A percentile compares a stretch with the other conserved stretches of the same genome.
Conservation (phyloP, 306 rosid species). For the Cucurbita ficifolia region DNA sequence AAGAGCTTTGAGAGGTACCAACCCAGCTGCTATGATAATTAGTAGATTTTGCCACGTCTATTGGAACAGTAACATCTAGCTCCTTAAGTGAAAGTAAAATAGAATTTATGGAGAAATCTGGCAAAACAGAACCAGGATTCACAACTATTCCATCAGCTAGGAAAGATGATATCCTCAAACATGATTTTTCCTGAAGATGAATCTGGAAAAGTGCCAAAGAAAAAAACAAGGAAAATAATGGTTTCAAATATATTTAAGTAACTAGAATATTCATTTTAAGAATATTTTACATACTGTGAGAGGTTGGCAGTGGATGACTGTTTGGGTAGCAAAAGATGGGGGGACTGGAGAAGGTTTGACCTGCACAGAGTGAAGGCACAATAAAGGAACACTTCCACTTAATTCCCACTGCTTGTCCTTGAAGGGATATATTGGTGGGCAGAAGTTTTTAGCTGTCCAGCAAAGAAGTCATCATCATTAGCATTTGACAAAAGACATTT, state of each 20-base stretch:
- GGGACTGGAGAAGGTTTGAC: constrained; percentile 79
- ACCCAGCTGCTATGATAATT: constrained; percentile 26
- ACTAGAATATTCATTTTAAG: neutral
- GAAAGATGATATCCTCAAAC: constrained; percentile 85
- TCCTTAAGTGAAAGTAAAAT: constrained; percentile 51
- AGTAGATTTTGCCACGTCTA: constrained; percentile 32
- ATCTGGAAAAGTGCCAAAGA: constrained; percentile 28
- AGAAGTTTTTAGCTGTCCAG: constrained; percentile 63
- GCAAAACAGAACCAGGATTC: constrained; percentile 65
- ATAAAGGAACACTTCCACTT: constrained; percentile 49
- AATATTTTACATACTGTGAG: constrained; percentile 47
- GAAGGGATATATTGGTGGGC: constrained; percentile 85
- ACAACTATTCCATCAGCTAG: constrained; percentile 79
- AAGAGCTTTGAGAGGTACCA: constrained; percentile 32
- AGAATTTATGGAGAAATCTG: constrained; percentile 74
- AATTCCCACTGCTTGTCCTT: constrained; percentile 58
- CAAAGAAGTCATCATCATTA: constrained; percentile 15
- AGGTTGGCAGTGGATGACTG: constrained; percentile 82
- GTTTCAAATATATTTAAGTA: neutral
- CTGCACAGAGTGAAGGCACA: constrained; percentile 69
- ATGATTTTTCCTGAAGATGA: constrained; percentile 85
- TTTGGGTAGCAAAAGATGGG: constrained; percentile 74
- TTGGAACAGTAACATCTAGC: constrained; percentile 61
- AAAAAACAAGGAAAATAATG: neutral
- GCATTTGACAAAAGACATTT: constrained; percentile 2